Evolutionary conservation across 441 rosid species (phyloP), one percentile per base, ranked within the genome.

Genomic region (Heliophila coronopifolia): DNA sequence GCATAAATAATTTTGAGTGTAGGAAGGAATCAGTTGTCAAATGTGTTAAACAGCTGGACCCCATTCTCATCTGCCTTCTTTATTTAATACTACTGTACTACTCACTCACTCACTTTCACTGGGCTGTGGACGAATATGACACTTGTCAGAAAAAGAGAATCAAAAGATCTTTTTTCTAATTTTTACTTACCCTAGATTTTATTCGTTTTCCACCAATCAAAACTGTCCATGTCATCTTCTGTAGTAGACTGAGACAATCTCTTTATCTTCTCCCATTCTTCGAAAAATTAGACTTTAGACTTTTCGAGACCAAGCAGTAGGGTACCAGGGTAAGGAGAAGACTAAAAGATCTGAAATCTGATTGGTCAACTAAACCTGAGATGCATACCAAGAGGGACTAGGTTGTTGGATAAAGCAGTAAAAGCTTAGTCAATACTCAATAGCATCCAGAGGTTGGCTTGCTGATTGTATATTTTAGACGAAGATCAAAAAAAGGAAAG

Each of bases 31-130:
- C 26, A 51, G 25, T 58, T 65, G 65, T 45, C 60, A 50, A 58
- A 47, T 41, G 59, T 65, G 60, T 40, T 28, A 53, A 39, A 63
- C 74, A 73, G 78, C 69, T 73, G 70, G 73, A 73, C 55, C 77
- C 73, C 76, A 67, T 54, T 63, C 54, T 18, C 39, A 50, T 13
- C 31, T 47, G 39, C 19, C 7, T 57, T 42, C 34, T 27, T 20
- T 9, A 20, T 31, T 9, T 38, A 31, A 7, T 12, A 37, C 7
- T 7, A 33, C 4, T 30, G 33, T 42, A n/a, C n/a, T n/a, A n/a
- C n/a, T n/a, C n/a, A n/a, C n/a, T n/a, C n/a, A n/a, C n/a, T n/a
- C n/a, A n/a, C n/a, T n/a, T n/a, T n/a, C n/a, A n/a, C 27, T 44
- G 39, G 44, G 24, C 4, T 39, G 61, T 56, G 41, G 39, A 55